Conservation (phyloP, 768 basidiomycete genomes). For the Porphyrellus cyaneotinctus region DNA sequence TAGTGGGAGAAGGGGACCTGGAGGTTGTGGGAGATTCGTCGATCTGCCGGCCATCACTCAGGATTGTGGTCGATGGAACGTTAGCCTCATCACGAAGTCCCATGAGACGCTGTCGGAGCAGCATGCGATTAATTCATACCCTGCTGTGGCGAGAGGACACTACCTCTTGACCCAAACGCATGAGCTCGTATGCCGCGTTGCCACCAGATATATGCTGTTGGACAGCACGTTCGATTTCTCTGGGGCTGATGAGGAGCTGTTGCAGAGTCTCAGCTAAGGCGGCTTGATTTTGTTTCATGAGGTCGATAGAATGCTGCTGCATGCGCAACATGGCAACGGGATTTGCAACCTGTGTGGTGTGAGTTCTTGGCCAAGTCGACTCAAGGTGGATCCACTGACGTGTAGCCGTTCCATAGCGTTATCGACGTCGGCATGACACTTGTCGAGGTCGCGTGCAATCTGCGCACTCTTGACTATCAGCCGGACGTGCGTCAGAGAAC, state of each 20-base stretch:
- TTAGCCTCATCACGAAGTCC: constrained; percentile 4
- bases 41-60: constrained; percentile 19
- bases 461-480: constrained; percentile 42
- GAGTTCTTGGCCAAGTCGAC: not conserved
- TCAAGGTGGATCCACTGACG: constrained; percentile 28
- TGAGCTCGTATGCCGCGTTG: constrained; percentile 42
- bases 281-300: constrained; percentile 28
- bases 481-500: constrained; percentile 3
- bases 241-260: constrained; percentile 35
- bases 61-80: constrained; percentile 7
- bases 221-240: constrained; percentile 36
- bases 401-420: constrained; percentile 41
- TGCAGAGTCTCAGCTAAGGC: constrained; percentile 38
- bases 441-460: constrained; percentile 44
- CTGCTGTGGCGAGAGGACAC: not conserved
- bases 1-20: constrained; percentile 19
- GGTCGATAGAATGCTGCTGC: constrained; percentile 27
- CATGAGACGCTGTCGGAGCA: constrained; percentile 21
- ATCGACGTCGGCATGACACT: constrained; percentile 41
- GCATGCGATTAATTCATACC: not conserved
- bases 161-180: constrained; percentile 53
- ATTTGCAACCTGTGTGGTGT: constrained; percentile 17
- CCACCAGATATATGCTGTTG: constrained; percentile 40
- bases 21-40: constrained; percentile 22
- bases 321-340: constrained; percentile 26